Evolutionary conservation across 495 filamentous ascomycete genomes (phyloP), one percentile per base, ranked within the genome.

Genomic region (Neurospora sp.): DNA sequence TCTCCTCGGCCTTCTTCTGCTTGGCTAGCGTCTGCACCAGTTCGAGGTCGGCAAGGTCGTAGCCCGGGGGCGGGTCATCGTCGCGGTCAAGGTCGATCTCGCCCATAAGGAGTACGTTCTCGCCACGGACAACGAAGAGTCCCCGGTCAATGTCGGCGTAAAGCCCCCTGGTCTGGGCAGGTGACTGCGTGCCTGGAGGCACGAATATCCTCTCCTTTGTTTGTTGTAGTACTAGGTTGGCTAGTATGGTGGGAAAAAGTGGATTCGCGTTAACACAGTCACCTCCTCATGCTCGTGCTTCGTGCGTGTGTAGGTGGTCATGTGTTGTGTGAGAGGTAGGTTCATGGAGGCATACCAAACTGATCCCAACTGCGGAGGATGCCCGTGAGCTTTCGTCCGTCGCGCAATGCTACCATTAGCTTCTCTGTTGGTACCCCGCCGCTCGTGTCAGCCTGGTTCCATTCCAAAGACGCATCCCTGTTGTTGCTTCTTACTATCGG

Each of bases 361-460:
- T 99, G 96, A 83, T 99, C 96, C 95, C 96, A 99, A 79, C 93
- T 97, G 76, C 96, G 86, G 77, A 99, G 83, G 12, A 98, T 93
- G 23, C 96, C 96, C 71, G 96, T 93, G 75, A 97, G 85, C 83
- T 97, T 98, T 74, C 95, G 89, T 44, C 96, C 96, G 82, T 99
- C 96, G 72, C 96, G 90, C 71, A 99, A 87, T 11, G 94, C 88
- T 62, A 98, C 86, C 78, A 97, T 87, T 41, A 99, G 89, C 83
- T 99, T 99, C 84, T 99, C 95, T 97, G 82, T 75, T 70, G 54
- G 7, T 37, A 18, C 49, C 49, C n/a, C 20, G 11, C 20, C 49
- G 23, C 49, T 60, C 20, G 11, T 37, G 73, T 74, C 66, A 75
- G 72, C 31, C 70, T 73, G 76, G 75, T 75, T 62, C 35, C 27